Evolutionary conservation across 2,329 filamentous ascomycete species (phyloP).

Genomic region (Ceratocystis eucalypticola): DNA sequence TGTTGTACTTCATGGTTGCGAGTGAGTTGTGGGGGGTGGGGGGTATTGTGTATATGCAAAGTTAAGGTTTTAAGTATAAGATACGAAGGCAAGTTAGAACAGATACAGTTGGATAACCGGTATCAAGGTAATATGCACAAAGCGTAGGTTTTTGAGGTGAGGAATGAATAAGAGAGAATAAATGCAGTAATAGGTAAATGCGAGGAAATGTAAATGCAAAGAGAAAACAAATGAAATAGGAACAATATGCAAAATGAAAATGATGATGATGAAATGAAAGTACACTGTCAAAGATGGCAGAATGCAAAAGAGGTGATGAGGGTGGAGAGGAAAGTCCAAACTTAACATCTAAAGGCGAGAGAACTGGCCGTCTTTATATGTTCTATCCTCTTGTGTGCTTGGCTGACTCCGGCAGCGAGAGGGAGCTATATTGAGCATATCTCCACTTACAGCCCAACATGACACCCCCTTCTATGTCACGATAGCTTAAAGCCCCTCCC

Average conservation of each 20-base stretch:
- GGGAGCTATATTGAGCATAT: no score
- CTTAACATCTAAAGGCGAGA: neutral
- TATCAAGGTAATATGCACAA: neutral
- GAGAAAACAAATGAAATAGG: no score
- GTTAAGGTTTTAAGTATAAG: neutral
- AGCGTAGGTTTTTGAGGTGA: neutral
- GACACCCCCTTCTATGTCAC: no score
- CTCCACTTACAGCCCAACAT: no score
- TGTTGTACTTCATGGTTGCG: conserved; percentile 16
- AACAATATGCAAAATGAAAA: no score
- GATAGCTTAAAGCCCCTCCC: no score
- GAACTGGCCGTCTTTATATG: neutral
- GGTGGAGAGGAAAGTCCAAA: neutral
- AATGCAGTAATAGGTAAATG: neutral
- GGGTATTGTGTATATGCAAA: neutral
- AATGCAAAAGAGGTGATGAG: neutral
- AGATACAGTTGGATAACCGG: neutral
- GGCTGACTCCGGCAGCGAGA: no score
- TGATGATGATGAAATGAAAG: conserved; percentile 6
- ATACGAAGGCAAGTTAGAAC: neutral
- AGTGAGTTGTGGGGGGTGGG: neutral
- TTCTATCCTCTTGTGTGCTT: no score
- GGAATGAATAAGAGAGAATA: conserved; percentile 1
- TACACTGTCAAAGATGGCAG: neutral
- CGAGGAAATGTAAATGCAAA: neutral